Conservation (phyloP, 2,329 filamentous ascomycete genomes). For the Aspergillus costaricaensis region DNA sequence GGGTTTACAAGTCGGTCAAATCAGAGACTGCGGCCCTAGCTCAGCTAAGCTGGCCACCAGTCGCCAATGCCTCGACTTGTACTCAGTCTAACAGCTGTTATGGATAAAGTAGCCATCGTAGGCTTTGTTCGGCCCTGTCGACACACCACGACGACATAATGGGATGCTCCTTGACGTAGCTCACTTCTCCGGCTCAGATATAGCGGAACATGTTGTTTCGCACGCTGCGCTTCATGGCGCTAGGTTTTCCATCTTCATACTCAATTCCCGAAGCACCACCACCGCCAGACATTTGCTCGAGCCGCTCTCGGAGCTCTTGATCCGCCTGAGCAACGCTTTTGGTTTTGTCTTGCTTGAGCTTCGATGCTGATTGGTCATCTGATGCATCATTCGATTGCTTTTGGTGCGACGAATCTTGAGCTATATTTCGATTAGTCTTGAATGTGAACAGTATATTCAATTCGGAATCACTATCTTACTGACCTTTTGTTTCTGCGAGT, state of each 20-base stretch:
- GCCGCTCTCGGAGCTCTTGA: conserved; percentile 64
- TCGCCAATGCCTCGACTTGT: too few relatives aligned
- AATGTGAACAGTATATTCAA: background rate
- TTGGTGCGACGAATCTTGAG: background rate
- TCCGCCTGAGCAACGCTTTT: conserved; percentile 67
- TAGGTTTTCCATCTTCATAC: conserved; percentile 72
- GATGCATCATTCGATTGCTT: background rate
- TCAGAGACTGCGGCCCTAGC: too few relatives aligned
- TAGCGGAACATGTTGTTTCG: conserved; percentile 76
- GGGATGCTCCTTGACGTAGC: background rate
- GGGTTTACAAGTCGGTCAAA: too few relatives aligned
- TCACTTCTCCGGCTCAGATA: conserved; percentile 45
- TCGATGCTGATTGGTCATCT: conserved; percentile 6
- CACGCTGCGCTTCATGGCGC: conserved; percentile 72
- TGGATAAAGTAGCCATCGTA: background rate
- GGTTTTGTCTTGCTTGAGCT: conserved; percentile 25
- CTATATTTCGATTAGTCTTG: background rate
- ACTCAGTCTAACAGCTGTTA: too few relatives aligned
- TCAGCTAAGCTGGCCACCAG: too few relatives aligned
- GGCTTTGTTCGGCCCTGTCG: background rate
- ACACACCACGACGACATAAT: background rate
- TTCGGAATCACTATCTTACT: background rate
- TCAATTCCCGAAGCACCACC: conserved; percentile 72
- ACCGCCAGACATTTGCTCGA: conserved; percentile 68
- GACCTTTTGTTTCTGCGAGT: background rate